These are phyloP conservation scores for Xylariales sp. DNA, from an alignment of 2,329 filamentous ascomycete species.

Conservation along the genomic window DNA sequence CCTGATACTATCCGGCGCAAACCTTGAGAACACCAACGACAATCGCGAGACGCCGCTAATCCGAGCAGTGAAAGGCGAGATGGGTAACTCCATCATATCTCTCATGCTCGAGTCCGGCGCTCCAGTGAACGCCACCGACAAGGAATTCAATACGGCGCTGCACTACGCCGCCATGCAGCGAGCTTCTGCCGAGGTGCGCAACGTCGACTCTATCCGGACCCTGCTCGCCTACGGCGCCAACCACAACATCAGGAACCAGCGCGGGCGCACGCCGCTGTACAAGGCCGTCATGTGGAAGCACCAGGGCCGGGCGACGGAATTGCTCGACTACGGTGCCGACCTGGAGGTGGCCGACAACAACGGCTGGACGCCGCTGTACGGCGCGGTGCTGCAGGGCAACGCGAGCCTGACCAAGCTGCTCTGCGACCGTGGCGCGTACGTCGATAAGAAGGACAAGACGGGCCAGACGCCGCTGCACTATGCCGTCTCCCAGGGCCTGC, in stretches of 20 bases:
- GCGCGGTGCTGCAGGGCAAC: conserved; percentile 14
- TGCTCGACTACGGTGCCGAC: conserved; percentile 17
- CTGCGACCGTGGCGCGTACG: conserved; percentile 14
- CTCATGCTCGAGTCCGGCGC: conserved; percentile 17
- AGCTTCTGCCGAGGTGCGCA: conserved; percentile 12
- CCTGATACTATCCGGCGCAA: conserved; percentile 14
- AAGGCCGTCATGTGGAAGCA: conserved; percentile 14
- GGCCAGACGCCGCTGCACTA: conserved; percentile 16
- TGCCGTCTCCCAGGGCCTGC: conserved; percentile 15
- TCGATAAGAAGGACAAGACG: conserved; percentile 17
- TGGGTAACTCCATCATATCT: conserved; percentile 14
- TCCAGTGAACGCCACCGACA: conserved; percentile 12
- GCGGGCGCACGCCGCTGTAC: conserved; percentile 14
- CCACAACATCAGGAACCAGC: conserved; percentile 12
- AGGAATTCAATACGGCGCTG: conserved; percentile 15
- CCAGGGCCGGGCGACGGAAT: conserved; percentile 11
- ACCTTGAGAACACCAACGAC: conserved; percentile 11
- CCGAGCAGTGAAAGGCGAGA: conserved; percentile 15
- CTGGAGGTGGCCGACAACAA: conserved; percentile 14
- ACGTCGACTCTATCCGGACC: conserved; percentile 12
- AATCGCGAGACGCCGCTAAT: conserved; percentile 14
- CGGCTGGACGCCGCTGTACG: conserved; percentile 14
- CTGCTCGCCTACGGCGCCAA: conserved; percentile 16
- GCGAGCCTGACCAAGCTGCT: conserved; percentile 11
- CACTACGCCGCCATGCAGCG: conserved; percentile 15